Conservation (phyloP, 106 monocot species). For the Dioscorea dumetorum region DNA sequence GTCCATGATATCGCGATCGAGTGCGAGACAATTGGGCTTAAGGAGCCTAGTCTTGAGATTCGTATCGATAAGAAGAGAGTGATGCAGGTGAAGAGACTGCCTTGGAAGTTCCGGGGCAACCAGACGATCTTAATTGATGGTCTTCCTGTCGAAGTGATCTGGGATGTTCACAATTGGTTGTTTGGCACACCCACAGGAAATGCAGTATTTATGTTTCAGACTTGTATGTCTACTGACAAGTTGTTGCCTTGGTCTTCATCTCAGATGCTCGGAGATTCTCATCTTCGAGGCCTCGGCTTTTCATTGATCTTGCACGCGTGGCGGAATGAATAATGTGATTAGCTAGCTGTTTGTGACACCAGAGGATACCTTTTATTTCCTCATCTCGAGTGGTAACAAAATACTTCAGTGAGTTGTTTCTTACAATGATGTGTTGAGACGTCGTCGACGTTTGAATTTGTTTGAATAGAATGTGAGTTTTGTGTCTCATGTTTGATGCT, state of each 20-base stretch:
- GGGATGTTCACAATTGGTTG: conserved; percentile 87
- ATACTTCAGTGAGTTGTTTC: conserved; percentile 18
- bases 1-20: conserved; percentile 68
- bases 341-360: conserved; percentile 10
- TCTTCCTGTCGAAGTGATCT: conserved; percentile 73
- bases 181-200: conserved; percentile 39
- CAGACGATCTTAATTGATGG: conserved; percentile 75
- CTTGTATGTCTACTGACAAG: conserved; percentile 35
- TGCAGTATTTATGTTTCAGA: conserved; percentile 85
- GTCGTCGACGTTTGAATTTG: conserved; percentile 11
- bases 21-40: conserved; percentile 46
- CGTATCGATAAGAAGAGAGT: conserved; percentile 69
- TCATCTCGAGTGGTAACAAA: conserved; percentile 22
- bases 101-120: conserved; percentile 93
- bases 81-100: conserved; percentile 70
- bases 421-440: conserved; percentile 1
- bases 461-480: conserved; percentile 14
- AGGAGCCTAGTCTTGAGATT: conserved; percentile 76
- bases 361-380: neutral
- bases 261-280: conserved; percentile 30
- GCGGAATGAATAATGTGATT: conserved; percentile 46
- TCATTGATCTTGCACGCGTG: conserved; percentile 79
- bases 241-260: conserved; percentile 34
- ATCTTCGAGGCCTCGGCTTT: conserved; percentile 44
- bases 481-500: neutral